phyloP scores from a whole-genome alignment of 345 rosid species.

The Linum trigynum region DNA sequence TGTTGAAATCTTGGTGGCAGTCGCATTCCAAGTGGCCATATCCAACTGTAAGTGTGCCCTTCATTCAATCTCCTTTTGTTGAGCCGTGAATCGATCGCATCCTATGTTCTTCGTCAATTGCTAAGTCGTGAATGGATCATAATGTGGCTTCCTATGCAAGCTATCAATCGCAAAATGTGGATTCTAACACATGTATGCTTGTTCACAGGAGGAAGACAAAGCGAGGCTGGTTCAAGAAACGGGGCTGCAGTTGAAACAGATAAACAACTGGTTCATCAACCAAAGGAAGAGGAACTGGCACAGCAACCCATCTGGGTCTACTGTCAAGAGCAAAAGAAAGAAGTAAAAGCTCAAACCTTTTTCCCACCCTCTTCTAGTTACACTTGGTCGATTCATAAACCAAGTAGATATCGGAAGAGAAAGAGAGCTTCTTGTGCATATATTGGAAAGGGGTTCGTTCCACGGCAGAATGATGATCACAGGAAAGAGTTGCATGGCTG shows the following conservation, averaged over 20 bases:
- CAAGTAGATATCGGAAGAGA: no score
- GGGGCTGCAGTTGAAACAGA: conserved; percentile 77
- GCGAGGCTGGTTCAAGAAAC: conserved; percentile 71
- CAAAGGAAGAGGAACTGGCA: conserved; percentile 91
- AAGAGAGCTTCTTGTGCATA: no score
- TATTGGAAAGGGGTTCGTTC: no score
- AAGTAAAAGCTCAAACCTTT: conserved; percentile 27
- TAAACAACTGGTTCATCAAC: conserved; percentile 85
- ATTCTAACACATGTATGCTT: neutral
- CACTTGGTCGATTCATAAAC: neutral
- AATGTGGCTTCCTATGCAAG: no score
- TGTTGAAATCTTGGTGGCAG: conserved; percentile 82
- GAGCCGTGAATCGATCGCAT: neutral
- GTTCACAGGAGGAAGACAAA: conserved; percentile 72
- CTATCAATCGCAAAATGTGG: no score
- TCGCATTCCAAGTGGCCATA: conserved; percentile 93
- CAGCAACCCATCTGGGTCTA: conserved; percentile 52
- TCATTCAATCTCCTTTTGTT: no score
- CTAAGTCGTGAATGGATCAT: neutral
- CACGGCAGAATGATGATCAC: no score
- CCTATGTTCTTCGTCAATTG: neutral
- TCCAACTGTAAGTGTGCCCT: conserved; percentile 51
- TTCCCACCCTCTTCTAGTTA: neutral
- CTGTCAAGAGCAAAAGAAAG: conserved; percentile 69
- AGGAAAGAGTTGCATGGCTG: no score